Conservation (phyloP, 148 eudicot genomes). For the Chenopodium album region DNA sequence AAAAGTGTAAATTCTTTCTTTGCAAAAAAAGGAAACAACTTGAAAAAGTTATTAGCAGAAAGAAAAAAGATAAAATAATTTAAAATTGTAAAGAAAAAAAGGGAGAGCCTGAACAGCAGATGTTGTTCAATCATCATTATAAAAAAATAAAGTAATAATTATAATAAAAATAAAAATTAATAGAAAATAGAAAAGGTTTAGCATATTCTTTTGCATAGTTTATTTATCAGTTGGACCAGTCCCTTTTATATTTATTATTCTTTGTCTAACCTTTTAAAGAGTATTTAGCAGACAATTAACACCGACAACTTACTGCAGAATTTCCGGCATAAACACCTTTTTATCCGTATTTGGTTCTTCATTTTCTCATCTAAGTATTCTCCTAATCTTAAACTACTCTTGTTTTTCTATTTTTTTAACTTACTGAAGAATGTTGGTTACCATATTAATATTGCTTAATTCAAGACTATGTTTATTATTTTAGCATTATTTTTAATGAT, state of each 20-base stretch:
- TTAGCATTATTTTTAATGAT: too few relatives aligned
- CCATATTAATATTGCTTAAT: neutral
- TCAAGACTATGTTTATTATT: too few relatives aligned
- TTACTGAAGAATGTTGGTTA: neutral
- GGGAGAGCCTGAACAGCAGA: slow-evolving; percentile 20
- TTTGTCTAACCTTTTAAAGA: slow-evolving; percentile 25
- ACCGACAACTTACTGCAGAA: slow-evolving; percentile 42
- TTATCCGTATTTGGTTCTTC: slow-evolving; percentile 31
- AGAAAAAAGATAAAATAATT: slow-evolving; percentile 14
- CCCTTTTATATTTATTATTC: neutral
- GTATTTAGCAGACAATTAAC: slow-evolving; percentile 41
- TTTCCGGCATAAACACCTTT: slow-evolving; percentile 34
- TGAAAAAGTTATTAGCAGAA: neutral
- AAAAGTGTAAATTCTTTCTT: too few relatives aligned
- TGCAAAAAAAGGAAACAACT: too few relatives aligned
- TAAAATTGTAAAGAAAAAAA: slow-evolving; percentile 11
- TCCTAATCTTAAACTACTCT: neutral
- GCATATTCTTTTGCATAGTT: slow-evolving; percentile 18
- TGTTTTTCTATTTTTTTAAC: neutral
- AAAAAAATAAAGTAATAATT: neutral
- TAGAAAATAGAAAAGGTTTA: neutral
- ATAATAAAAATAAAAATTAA: neutral
- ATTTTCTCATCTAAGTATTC: slow-evolving; percentile 14
- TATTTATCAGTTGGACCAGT: slow-evolving; percentile 13
- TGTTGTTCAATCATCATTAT: slow-evolving; percentile 28